Conservation (phyloP, 257 asterid species). For the Sherardia arvensis region DNA sequence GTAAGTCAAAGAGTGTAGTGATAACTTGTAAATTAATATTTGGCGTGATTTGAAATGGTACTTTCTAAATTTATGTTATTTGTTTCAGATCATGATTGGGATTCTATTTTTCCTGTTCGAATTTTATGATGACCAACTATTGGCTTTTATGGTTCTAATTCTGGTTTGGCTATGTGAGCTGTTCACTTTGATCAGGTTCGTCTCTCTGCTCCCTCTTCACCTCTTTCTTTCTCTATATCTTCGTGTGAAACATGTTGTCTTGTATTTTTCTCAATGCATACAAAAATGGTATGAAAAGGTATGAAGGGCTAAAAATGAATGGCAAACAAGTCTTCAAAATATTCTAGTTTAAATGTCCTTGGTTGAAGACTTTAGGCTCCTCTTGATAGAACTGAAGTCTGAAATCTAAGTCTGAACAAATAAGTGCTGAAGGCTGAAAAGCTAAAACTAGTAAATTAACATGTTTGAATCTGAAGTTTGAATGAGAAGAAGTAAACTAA, state of each 20-base stretch:
- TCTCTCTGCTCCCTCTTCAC: slow-evolving; percentile 20
- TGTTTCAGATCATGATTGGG: slow-evolving; percentile 92
- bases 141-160: slow-evolving; percentile 96
- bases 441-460: no score
- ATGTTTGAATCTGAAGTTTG: no score
- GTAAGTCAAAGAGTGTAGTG: slow-evolving; percentile 34
- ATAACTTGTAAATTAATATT: not conserved
- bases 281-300: not conserved
- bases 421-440: no score
- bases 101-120: slow-evolving; percentile 94
- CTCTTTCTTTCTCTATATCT: not conserved
- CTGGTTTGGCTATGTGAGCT: slow-evolving; percentile 99
- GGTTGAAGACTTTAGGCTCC: not conserved
- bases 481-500: no score
- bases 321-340: not conserved
- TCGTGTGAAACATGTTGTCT: not conserved
- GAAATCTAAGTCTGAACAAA: no score
- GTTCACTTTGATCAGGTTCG: slow-evolving; percentile 91
- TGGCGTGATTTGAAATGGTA: not conserved
- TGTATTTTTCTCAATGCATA: not conserved
- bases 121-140: slow-evolving; percentile 93
- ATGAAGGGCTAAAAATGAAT: no score
- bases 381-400: no score
- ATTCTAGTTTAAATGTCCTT: not conserved
- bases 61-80: slow-evolving; percentile 10